Percentiles rank a stretch among this genome's conserved stretches.
These are phyloP conservation scores for Paraphaeosphaeria sporulosa DNA, from an alignment of 2,329 filamentous ascomycete species.

Conservation along the genomic window DNA sequence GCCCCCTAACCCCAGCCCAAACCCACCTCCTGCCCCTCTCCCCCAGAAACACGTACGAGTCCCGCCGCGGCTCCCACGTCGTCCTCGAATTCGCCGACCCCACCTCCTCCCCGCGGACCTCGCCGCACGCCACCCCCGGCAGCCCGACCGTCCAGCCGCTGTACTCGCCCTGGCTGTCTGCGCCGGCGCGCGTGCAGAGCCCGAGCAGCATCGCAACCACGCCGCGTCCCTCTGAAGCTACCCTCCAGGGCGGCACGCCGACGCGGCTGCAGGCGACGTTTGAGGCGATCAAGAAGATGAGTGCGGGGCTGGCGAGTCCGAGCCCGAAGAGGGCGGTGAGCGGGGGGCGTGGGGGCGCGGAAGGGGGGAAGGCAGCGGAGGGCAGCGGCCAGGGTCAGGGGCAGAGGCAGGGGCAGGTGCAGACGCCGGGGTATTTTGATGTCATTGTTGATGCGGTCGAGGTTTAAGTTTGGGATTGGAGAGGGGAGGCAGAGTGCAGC, in stretches of 20 bases:
- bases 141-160: too few species aligned
- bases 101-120: conserved; percentile 16
- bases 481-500: background rate
- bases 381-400: background rate
- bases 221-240: too few species aligned
- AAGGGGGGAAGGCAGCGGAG: background rate
- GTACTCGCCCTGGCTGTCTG: background rate
- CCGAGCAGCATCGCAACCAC: too few species aligned
- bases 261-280: conserved; percentile 38
- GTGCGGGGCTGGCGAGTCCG: conserved; percentile 31
- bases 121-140: conserved; percentile 3
- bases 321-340: conserved; percentile 15
- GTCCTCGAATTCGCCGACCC: conserved; percentile 35
- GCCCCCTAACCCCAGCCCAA: conserved; percentile 8
- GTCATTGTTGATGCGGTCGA: conserved; percentile 20
- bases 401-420: conserved; percentile 14
- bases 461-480: background rate
- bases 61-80: conserved; percentile 23
- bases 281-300: conserved; percentile 37
- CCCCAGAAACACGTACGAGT: conserved; percentile 26
- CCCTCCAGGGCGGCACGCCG: conserved; percentile 3
- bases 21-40: background rate
- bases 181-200: background rate
- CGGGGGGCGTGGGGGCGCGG: background rate
- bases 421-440: conserved; percentile 33